These are phyloP conservation scores for Cladophialophora bantiana DNA, from an alignment of 2,329 filamentous ascomycete species.

Conservation along the genomic window DNA sequence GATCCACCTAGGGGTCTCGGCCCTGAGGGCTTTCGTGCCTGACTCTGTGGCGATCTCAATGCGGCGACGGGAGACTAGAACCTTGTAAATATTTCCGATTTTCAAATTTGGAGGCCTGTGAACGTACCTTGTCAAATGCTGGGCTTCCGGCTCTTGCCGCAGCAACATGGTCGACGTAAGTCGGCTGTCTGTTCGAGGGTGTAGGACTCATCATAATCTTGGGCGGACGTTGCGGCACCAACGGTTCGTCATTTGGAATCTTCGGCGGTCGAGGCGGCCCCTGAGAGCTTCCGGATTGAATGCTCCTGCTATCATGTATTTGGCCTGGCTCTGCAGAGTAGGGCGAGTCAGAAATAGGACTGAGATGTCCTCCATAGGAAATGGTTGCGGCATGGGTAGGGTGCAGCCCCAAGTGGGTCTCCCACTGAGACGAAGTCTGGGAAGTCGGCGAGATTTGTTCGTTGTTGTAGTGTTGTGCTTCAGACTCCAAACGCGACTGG, in stretches of 20 bases:
- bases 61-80: conserved; percentile 39
- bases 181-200: conserved; percentile 46
- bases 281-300: conserved; percentile 43
- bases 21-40: conserved; percentile 55
- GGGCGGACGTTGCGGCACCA: conserved; percentile 61
- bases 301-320: conserved; percentile 28
- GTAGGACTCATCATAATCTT: conserved; percentile 45
- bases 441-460: conserved; percentile 46
- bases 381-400: conserved; percentile 12
- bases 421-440: conserved; percentile 54
- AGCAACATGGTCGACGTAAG: conserved; percentile 51
- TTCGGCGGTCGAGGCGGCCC: conserved; percentile 61
- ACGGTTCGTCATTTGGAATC: conserved; percentile 63
- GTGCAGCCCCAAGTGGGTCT: conserved; percentile 30
- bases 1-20: conserved; percentile 54
- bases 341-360: conserved; percentile 56
- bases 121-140: conserved; percentile 43
- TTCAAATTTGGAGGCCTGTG: conserved; percentile 26
- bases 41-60: conserved; percentile 44
- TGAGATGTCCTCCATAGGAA: conserved; percentile 49
- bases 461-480: conserved; percentile 63
- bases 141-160: conserved; percentile 45
- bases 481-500: conserved; percentile 66
- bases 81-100: conserved; percentile 24
- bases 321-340: conserved; percentile 48